Base-by-base conservation (phyloP, 2,329 filamentous ascomycete genomes). In the Diaporthe vaccinii region DNA sequence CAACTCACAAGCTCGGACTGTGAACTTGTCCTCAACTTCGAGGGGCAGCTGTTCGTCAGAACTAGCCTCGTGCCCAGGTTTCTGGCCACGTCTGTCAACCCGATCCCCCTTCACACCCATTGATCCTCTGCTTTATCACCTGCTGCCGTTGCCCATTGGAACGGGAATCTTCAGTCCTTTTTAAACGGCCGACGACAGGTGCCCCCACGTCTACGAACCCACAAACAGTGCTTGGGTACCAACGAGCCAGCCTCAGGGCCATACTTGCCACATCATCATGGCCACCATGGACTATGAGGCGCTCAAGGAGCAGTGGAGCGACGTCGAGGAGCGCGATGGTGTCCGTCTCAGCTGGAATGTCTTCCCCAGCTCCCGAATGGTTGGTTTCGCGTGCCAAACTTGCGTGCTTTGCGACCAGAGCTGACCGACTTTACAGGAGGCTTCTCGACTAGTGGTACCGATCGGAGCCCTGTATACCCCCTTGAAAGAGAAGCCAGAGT, bases 281-380 rank as follows among this genome's bases (percentile, higher is more conserved):
- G 76, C 74, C 25, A 58, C 74, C 65, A 98, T 98, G 95, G 96
- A 98, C 84, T 98, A 95, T 89, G 96, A 98, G 85, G 90, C 92
- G 79, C 87, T 98, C 79, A 98, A 98, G 87, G 96, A 98, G 86
- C 94, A 96, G 87, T 98, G 96, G 96, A 95, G 93, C 82, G 95
- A 98, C 84, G 93, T 98, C 75, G 97, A 99, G 88, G 97, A 99
- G 82, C 93, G 95, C 80, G 97, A 99, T 91, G 97, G 97, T 77
- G 92, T 98, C 82, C 93, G 97, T 78, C 90, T 99, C 79, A 98
- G 96, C 86, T 99, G 97, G 97, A 99, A 99, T 84, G 97, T 97
- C 77, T 98, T 99, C 82, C 97, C 97, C 68, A 98, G 96, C 88
- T 96, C 96, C 82, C 95, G 97, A 84, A 98, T 99, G 95, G 96